phyloP scores from a whole-genome alignment of 2,329 filamentous ascomycete genomes.

The Macrophomina pseudophaseolina region DNA sequence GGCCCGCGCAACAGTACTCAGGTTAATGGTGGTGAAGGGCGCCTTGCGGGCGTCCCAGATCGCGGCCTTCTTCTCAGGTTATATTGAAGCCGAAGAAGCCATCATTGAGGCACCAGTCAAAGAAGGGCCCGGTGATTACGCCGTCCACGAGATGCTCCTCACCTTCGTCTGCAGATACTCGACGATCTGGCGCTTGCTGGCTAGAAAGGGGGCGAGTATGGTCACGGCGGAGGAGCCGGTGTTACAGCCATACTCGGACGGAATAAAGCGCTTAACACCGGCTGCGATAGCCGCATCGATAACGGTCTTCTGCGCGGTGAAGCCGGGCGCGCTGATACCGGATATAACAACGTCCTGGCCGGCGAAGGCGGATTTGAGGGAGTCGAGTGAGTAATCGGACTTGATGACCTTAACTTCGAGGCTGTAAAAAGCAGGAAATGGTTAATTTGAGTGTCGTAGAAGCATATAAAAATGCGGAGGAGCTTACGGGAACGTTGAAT shows the following conservation, averaged over 20 bases:
- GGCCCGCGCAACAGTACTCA: constrained; percentile 57
- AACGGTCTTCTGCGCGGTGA: constrained; percentile 38
- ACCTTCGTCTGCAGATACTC: constrained; percentile 58
- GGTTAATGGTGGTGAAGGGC: constrained; percentile 57
- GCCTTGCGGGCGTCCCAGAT: constrained; percentile 64
- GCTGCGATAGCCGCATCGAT: constrained; percentile 65
- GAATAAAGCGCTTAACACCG: constrained; percentile 65
- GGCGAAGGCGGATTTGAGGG: constrained; percentile 57
- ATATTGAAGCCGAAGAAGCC: constrained; percentile 60
- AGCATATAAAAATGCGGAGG: neutral
- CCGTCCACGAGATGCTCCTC: constrained; percentile 60
- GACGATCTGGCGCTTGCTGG: constrained; percentile 53
- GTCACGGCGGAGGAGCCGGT: constrained; percentile 44
- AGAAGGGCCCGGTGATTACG: constrained; percentile 64
- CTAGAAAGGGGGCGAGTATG: constrained; percentile 49
- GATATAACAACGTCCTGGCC: constrained; percentile 64
- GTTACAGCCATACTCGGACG: constrained; percentile 63
- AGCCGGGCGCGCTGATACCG: constrained; percentile 48
- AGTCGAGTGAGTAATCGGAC: constrained; percentile 54
- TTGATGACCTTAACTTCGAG: constrained; percentile 44
- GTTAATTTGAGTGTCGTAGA: no score
- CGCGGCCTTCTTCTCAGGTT: constrained; percentile 54
- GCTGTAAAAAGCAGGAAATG: neutral
- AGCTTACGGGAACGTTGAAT: neutral
- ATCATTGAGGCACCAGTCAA: constrained; percentile 62